phyloP scores from a whole-genome alignment of 2,329 filamentous ascomycete genomes.

The Colletotrichum nymphaeae region DNA sequence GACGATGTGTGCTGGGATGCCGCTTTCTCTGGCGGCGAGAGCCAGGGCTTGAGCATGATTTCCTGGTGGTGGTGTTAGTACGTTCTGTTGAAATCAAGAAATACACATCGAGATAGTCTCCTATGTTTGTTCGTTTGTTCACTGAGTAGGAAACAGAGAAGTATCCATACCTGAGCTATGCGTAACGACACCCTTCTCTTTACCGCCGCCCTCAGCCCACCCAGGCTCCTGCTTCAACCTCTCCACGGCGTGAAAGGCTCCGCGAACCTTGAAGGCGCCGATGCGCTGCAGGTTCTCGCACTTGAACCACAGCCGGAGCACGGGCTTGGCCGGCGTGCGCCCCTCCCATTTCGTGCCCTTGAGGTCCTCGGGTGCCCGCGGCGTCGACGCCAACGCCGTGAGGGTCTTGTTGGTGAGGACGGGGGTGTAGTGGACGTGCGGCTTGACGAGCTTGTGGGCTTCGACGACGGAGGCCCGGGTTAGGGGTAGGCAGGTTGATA shows the following conservation, averaged over 20 bases:
- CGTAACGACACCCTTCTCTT: constrained; percentile 81
- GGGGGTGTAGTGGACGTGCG: constrained; percentile 85
- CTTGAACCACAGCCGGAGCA: constrained; percentile 88
- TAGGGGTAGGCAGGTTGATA: constrained; percentile 69
- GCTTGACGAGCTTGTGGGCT: constrained; percentile 79
- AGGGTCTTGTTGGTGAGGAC: constrained; percentile 84
- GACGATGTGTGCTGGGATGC: constrained; percentile 85
- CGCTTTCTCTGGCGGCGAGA: constrained; percentile 80
- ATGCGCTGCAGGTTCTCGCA: constrained; percentile 93
- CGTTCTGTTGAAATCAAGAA: neutral
- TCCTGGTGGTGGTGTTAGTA: constrained; percentile 60
- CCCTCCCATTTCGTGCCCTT: constrained; percentile 67
- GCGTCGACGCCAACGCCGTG: constrained; percentile 77
- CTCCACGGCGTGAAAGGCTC: constrained; percentile 87
- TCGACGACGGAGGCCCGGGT: constrained; percentile 77
- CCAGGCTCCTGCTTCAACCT: constrained; percentile 72
- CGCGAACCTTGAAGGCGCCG: constrained; percentile 92
- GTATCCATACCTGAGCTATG: constrained; percentile 81
- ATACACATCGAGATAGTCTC: constrained; percentile 9
- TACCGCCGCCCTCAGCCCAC: constrained; percentile 69
- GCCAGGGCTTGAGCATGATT: constrained; percentile 96
- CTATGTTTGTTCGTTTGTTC: neutral
- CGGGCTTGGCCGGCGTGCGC: constrained; percentile 69
- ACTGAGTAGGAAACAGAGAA: neutral
- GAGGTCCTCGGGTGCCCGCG: constrained; percentile 66